Evolutionary conservation across 441 rosid species (phyloP).

Genomic region (Eutrema salsugineum): DNA sequence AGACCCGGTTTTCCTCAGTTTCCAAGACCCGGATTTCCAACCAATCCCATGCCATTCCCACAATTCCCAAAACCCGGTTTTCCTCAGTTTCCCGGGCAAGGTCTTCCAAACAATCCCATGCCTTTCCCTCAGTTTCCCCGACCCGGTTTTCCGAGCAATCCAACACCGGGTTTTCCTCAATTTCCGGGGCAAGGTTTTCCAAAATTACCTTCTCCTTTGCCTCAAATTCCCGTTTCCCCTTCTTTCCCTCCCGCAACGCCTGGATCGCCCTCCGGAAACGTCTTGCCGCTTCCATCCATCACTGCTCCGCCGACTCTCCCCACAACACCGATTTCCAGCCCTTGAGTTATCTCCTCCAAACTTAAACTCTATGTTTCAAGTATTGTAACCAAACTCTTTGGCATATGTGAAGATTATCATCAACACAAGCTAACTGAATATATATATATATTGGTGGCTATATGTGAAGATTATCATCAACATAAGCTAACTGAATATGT

Average conservation of each 20-base stretch:
- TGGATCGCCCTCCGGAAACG: neutral
- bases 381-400: neutral
- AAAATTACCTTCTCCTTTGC: too few relatives aligned
- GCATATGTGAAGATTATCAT: neutral
- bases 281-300: conserved; percentile 1
- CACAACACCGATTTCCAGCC: neutral
- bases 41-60: neutral
- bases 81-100: neutral
- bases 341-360: neutral
- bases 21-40: neutral
- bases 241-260: neutral
- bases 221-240: neutral
- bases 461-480: neutral
- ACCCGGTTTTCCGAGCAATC: neutral
- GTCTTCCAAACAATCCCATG: neutral
- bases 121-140: neutral
- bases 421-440: neutral
- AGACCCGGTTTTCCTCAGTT: neutral
- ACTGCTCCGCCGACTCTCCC: neutral
- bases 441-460: neutral
- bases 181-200: neutral
- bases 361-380: neutral
- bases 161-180: neutral
- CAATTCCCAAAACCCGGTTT: neutral
- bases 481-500: neutral